A percentile compares a stretch with the other conserved stretches of the same genome.
Conservation (phyloP, 164 flowering plant genomes). For the Nymphaea thermarum region DNA sequence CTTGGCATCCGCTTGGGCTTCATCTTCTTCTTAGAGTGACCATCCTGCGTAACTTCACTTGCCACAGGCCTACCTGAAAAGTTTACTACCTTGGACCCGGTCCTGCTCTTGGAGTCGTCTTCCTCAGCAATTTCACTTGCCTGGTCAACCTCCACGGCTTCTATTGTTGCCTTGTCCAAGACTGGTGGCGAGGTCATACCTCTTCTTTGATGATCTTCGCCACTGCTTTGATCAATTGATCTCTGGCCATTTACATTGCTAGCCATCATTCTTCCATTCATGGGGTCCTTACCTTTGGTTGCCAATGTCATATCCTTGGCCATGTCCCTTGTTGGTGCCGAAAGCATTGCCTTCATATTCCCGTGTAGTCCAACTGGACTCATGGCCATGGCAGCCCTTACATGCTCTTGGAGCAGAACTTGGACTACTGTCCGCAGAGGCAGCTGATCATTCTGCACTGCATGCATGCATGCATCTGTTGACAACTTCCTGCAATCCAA, state of each 20-base stretch:
- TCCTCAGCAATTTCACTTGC: not conserved
- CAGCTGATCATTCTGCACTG: slow-evolving; percentile 61
- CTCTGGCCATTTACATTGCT: not conserved
- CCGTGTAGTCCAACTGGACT: not conserved
- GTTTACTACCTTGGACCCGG: not conserved
- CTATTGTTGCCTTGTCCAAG: not conserved
- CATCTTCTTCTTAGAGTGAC: not conserved
- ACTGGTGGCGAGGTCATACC: not conserved
- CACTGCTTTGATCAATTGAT: not conserved
- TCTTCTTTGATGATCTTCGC: not conserved
- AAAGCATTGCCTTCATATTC: not conserved
- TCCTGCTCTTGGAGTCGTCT: not conserved
- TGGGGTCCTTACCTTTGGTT: not conserved
- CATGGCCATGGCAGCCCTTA: slow-evolving; percentile 19
- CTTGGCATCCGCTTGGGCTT: not conserved
- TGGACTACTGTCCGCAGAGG: slow-evolving; percentile 90
- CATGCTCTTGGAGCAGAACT: slow-evolving; percentile 75
- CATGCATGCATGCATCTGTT: slow-evolving; percentile 54
- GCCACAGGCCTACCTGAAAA: not conserved
- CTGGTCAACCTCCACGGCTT: not conserved
- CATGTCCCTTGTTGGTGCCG: not conserved
- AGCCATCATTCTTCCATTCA: not conserved
- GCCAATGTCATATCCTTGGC: not conserved
- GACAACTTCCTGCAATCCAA: slow-evolving; percentile 77
- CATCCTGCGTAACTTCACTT: not conserved